Evolutionary conservation across 331 rosid species (phyloP).

Genomic region (Prunus yedoensis): DNA sequence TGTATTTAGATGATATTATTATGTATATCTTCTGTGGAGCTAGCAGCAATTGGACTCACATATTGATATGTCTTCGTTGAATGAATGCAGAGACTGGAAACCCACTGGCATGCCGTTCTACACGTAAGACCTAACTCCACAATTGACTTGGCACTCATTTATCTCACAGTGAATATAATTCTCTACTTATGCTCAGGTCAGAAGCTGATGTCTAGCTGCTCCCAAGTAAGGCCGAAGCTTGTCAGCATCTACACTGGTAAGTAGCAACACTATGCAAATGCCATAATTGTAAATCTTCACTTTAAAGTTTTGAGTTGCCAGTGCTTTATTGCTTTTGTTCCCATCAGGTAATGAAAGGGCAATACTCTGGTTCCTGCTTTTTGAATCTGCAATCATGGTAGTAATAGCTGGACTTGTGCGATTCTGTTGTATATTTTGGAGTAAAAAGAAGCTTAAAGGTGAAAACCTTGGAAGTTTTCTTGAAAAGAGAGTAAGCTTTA

Average conservation of each 20-base stretch:
- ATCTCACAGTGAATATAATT: slow-evolving; percentile 2
- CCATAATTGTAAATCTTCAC: neutral
- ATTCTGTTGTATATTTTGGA: slow-evolving; percentile 76
- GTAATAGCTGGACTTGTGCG: slow-evolving; percentile 48
- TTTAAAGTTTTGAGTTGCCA: neutral
- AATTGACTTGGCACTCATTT: neutral
- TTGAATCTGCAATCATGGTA: slow-evolving; percentile 50
- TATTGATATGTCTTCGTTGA: slow-evolving; percentile 14
- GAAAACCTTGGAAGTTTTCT: slow-evolving; percentile 65
- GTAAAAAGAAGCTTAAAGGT: slow-evolving; percentile 63
- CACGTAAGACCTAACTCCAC: slow-evolving; percentile 37
- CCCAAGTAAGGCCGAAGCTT: slow-evolving; percentile 60
- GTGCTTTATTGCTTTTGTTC: neutral
- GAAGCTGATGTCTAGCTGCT: slow-evolving; percentile 70
- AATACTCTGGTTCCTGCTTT: slow-evolving; percentile 57
- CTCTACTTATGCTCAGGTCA: slow-evolving; percentile 35
- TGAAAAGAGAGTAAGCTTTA: slow-evolving; percentile 57
- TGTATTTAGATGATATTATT: neutral
- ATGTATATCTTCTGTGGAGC: neutral
- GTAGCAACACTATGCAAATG: slow-evolving; percentile 15
- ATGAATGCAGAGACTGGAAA: slow-evolving; percentile 54
- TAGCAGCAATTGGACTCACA: slow-evolving; percentile 17
- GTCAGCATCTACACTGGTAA: slow-evolving; percentile 65
- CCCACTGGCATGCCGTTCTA: slow-evolving; percentile 55
- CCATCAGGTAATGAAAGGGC: slow-evolving; percentile 61